These are phyloP conservation scores for Cyberlindnera mycetangii DNA, from an alignment of 805 yeast species.

Conservation along the genomic window DNA sequence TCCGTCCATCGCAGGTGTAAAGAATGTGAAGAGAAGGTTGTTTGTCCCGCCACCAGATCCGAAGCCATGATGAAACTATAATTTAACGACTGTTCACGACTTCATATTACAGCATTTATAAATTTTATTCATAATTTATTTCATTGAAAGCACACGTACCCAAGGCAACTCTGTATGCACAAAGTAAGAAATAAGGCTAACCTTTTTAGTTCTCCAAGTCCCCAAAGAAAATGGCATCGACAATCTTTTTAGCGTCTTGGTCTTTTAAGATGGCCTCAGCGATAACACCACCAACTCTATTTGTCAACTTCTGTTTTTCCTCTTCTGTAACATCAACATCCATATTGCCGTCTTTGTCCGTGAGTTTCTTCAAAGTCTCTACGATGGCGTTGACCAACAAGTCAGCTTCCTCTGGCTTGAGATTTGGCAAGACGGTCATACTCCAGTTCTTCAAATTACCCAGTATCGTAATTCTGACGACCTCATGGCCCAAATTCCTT, in stretches of 20 bases:
- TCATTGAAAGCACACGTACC: too few species aligned
- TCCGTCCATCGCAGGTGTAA: constrained; percentile 19
- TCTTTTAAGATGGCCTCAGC: constrained; percentile 47
- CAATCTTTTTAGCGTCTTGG: constrained; percentile 46
- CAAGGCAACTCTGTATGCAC: too few species aligned
- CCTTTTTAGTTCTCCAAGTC: constrained; percentile 35
- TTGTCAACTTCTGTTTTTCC: constrained; percentile 42
- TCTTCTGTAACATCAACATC: constrained; percentile 36
- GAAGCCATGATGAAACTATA: not conserved
- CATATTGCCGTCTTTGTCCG: constrained; percentile 30
- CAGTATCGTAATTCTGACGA: constrained; percentile 74
- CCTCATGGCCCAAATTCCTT: constrained; percentile 81
- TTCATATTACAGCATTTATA: too few species aligned
- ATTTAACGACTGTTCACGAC: constrained; percentile 3
- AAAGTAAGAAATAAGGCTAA: too few species aligned
- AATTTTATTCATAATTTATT: too few species aligned
- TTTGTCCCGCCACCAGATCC: constrained; percentile 31
- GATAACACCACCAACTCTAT: constrained; percentile 60
- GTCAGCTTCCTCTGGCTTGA: constrained; percentile 42
- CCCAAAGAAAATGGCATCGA: constrained; percentile 72
- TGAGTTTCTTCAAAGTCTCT: constrained; percentile 50
- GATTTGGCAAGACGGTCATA: constrained; percentile 45
- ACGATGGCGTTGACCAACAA: constrained; percentile 49
- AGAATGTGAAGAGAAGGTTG: constrained; percentile 32
- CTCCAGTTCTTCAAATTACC: constrained; percentile 88